Base-by-base conservation (phyloP, 805 yeast genomes). In the Naumovozyma dairenensis region DNA sequence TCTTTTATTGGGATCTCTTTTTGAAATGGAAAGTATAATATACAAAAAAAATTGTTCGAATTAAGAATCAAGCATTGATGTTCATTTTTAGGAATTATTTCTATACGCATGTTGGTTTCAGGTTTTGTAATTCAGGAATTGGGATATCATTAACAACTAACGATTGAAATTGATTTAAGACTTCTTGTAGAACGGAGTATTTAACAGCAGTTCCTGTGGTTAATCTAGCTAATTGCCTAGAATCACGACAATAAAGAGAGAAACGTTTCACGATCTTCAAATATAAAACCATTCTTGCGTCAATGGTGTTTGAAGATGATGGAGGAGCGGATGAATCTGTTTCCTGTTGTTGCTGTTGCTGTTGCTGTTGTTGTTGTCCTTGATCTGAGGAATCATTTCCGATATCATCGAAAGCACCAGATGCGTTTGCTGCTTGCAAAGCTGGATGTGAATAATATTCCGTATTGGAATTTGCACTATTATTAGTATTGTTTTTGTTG, bases 191-290 rank as follows among this genome's bases (percentile, higher is more conserved):
- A 45, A 48, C 65, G 28, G 60, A 57, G 45, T 65, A 68, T 40
- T 65, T 59, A 21, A 63, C 61, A 26, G 67, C 61, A 21, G 69
- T 71, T 33, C 66, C 66, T 26, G 65, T 56, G 21, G 69, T 59
- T 36, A 66, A 56, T 39, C 65, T 63, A 33, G 68, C 65, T 41
- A 66, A 60, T 40, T 67, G 70, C 32, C 67, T 65, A 25, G 69
- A 54, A 28, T 68, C 66, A 41, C 68, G 66, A 40, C 72, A 67
- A 42, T 58, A 69, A 10, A 62, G 61, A 4, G 71, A 62, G 41
- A 68, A 74, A 27, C 65, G 48, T 43, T 71, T 68, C 49, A 76
- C 71, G 38, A 77, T 59, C 34, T 70, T 63, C 54, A 73, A 66
- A 53, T 75, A 77, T 18, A 76, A 56, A 24, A 65, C 61, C 40